Conservation (phyloP, 805 yeast genomes). For the Suhomyces vadensis region DNA sequence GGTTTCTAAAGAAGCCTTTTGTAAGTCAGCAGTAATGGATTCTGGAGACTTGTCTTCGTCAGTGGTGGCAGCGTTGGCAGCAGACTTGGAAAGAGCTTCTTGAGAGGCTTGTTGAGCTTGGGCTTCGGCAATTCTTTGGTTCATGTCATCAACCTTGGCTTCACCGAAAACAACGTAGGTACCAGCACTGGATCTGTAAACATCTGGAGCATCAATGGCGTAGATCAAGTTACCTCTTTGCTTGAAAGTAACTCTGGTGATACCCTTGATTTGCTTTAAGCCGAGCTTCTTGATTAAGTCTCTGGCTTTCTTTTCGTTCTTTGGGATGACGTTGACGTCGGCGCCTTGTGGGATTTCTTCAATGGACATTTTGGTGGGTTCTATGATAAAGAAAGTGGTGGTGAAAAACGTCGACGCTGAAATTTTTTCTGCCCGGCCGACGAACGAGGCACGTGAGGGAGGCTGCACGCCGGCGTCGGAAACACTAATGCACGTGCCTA, state of each 20-base stretch:
- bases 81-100: constrained; percentile 46
- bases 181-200: constrained; percentile 90
- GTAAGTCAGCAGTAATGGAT: constrained; percentile 79
- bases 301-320: constrained; percentile 95
- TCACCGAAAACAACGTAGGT: constrained; percentile 97
- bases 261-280: constrained; percentile 87
- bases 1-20: constrained; percentile 59
- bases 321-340: constrained; percentile 75
- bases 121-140: constrained; percentile 81
- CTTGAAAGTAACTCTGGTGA: constrained; percentile 93
- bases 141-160: constrained; percentile 93
- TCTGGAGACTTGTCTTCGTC: constrained; percentile 64
- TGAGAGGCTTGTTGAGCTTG: constrained; percentile 71
- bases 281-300: constrained; percentile 83
- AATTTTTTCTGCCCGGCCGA: background rate
- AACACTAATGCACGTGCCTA: no score
- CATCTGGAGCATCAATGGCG: constrained; percentile 93
- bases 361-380: constrained; percentile 36
- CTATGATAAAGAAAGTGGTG: constrained; percentile 1
- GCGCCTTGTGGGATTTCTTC: constrained; percentile 81
- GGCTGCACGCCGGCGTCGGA: no score
- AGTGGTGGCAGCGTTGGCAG: constrained; percentile 37
- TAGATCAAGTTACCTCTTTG: constrained; percentile 87
- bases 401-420: background rate
- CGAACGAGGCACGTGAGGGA: background rate